Evolutionary conservation across 768 basidiomycete species (phyloP).

Genomic region (Mycena galericulata): DNA sequence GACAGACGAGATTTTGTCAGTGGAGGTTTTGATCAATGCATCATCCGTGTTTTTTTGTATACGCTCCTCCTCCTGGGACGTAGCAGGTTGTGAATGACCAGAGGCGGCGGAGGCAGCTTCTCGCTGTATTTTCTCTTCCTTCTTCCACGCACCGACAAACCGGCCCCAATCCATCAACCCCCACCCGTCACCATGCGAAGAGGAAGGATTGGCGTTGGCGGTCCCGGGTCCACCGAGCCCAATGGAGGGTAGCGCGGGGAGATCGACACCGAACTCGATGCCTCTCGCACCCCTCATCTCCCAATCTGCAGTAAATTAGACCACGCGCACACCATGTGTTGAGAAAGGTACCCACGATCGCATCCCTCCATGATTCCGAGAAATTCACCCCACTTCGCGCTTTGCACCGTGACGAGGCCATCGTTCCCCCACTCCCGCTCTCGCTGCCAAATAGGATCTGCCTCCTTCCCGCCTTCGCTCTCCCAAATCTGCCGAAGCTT

Average conservation of each 20-base stretch:
- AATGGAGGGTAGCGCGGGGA: constrained; percentile 62
- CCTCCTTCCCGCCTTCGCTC: constrained; percentile 21
- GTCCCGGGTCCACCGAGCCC: constrained; percentile 46
- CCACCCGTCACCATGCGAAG: constrained; percentile 52
- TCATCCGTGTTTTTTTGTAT: constrained; percentile 50
- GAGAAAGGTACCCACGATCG: constrained; percentile 66
- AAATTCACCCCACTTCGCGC: constrained; percentile 96
- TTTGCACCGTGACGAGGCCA: constrained; percentile 91
- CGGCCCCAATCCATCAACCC: constrained; percentile 72
- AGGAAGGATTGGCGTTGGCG: background rate
- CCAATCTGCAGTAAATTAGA: constrained; percentile 69
- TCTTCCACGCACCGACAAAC: constrained; percentile 72
- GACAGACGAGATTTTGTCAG: constrained; percentile 78
- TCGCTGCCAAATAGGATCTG: constrained; percentile 58
- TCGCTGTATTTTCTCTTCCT: constrained; percentile 57
- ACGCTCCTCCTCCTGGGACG: constrained; percentile 8
- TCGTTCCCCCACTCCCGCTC: constrained; percentile 86
- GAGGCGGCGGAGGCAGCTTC: constrained; percentile 45
- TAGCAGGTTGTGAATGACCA: background rate
- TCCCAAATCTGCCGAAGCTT: constrained; percentile 54
- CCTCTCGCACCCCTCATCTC: constrained; percentile 92
- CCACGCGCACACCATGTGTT: background rate
- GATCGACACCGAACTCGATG: constrained; percentile 72
- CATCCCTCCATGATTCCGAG: constrained; percentile 89
- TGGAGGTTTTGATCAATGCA: constrained; percentile 72